A percentile compares a stretch with the other conserved stretches of the same genome.
These are phyloP conservation scores for Ophiostoma perfectum DNA, from an alignment of 2,329 filamentous ascomycete species.

Conservation along the genomic window DNA sequence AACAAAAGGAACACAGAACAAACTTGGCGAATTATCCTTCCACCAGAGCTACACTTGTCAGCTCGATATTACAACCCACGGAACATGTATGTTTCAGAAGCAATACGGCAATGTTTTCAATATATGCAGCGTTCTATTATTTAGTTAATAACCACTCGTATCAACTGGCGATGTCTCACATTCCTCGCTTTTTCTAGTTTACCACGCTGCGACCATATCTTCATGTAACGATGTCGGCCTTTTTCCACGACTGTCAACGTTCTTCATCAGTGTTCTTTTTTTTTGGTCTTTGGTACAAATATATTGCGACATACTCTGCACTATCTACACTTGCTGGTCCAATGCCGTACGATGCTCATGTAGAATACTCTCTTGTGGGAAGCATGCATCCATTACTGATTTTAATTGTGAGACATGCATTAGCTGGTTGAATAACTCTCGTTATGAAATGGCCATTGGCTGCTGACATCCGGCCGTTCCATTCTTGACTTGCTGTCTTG, in stretches of 20 bases:
- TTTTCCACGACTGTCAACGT: not conserved
- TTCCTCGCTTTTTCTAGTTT: not conserved
- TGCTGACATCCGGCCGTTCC: not conserved
- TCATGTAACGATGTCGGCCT: not conserved
- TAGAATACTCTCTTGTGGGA: conserved; percentile 5
- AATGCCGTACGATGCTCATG: not conserved
- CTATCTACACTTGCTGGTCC: not conserved
- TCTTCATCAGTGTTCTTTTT: not conserved
- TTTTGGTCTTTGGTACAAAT: not conserved
- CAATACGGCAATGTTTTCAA: not conserved
- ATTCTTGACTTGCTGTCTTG: too few relatives aligned
- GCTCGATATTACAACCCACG: too few relatives aligned
- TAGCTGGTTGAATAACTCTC: not conserved
- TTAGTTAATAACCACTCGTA: not conserved
- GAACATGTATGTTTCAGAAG: too few relatives aligned
- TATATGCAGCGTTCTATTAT: not conserved
- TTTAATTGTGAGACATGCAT: conserved; percentile 2
- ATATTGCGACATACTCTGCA: not conserved
- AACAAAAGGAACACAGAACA: not conserved
- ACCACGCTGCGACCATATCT: not conserved
- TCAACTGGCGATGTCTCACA: not conserved
- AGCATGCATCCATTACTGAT: not conserved
- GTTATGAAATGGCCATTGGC: not conserved
- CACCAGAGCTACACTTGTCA: too few relatives aligned
- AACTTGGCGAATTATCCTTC: too few relatives aligned